A percentile compares a stretch with the other conserved stretches of the same genome.
These are phyloP conservation scores for Dothideomycetes sp. DNA, from an alignment of 2,329 filamentous ascomycete species.

Conservation along the genomic window DNA sequence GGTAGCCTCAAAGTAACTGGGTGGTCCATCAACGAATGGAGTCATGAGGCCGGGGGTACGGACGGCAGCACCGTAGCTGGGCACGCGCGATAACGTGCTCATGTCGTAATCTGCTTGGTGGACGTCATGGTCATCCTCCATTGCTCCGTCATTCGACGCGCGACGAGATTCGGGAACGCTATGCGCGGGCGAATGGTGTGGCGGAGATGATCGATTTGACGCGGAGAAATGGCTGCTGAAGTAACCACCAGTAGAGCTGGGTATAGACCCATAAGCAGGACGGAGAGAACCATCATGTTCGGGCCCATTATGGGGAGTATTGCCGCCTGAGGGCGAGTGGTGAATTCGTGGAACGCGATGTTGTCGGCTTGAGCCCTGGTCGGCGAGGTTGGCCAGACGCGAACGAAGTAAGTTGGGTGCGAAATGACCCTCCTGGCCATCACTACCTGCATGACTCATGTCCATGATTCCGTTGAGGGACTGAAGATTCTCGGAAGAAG, in stretches of 20 bases:
- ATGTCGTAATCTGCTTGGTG: slow-evolving; percentile 29
- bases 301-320: slow-evolving; percentile 16
- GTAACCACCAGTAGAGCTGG: slow-evolving; percentile 4
- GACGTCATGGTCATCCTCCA: slow-evolving; percentile 9
- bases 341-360: slow-evolving; percentile 10
- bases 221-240: slow-evolving; percentile 1
- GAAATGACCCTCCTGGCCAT: slow-evolving; percentile 29
- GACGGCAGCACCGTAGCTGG: slow-evolving; percentile 40
- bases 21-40: slow-evolving; percentile 29
- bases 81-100: slow-evolving; percentile 35
- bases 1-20: slow-evolving; percentile 35
- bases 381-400: slow-evolving; percentile 47
- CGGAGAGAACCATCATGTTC: slow-evolving; percentile 2
- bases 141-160: slow-evolving; percentile 20
- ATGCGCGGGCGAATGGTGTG: slow-evolving; percentile 14
- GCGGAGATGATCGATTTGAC: slow-evolving; percentile 12
- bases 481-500: slow-evolving; percentile 71
- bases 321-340: slow-evolving; percentile 21
- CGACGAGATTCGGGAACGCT: slow-evolving; percentile 20
- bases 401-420: slow-evolving; percentile 58
- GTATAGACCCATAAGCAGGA: neutral
- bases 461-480: slow-evolving; percentile 40
- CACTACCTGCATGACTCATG: slow-evolving; percentile 38
- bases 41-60: slow-evolving; percentile 31
- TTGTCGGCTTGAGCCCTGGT: slow-evolving; percentile 22